Evolutionary conservation across 768 basidiomycete species (phyloP).

Genomic region (Mycena filopes): DNA sequence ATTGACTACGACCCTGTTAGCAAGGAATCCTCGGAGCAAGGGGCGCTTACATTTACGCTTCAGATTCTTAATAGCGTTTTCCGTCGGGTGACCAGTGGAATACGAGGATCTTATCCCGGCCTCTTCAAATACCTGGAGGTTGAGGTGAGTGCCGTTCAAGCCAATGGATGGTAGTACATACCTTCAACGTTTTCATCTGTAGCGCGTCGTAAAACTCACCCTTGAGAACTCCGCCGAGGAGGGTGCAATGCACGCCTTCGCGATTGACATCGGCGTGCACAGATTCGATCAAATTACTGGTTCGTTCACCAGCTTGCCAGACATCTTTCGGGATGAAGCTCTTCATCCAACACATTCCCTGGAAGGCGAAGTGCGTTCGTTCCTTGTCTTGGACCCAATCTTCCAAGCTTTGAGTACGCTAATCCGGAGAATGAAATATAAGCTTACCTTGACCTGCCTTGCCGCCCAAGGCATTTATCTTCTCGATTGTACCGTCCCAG

Average conservation of each 20-base stretch:
- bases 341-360: constrained; percentile 33
- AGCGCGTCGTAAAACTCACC: constrained; percentile 30
- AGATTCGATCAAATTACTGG: constrained; percentile 22
- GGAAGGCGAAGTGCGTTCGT: constrained; percentile 22
- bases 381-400: constrained; percentile 36
- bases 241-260: too few relatives aligned
- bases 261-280: constrained; percentile 32
- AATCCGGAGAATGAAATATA: background rate
- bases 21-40: too few relatives aligned
- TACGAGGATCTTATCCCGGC: too few relatives aligned
- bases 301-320: constrained; percentile 31
- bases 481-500: constrained; percentile 14
- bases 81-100: too few relatives aligned
- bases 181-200: constrained; percentile 29
- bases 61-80: too few relatives aligned
- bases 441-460: constrained; percentile 17
- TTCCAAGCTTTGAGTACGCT: background rate
- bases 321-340: constrained; percentile 35
- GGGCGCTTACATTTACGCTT: too few relatives aligned
- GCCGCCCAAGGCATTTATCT: constrained; percentile 5
- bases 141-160: too few relatives aligned
- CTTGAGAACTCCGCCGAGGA: constrained; percentile 32
- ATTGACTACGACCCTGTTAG: too few relatives aligned
- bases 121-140: too few relatives aligned
- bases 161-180: too few relatives aligned